Evolutionary conservation across 2,329 filamentous ascomycete species (phyloP), one percentile per base, ranked within the genome.

Genomic region (Cladobotryum mycophilum): DNA sequence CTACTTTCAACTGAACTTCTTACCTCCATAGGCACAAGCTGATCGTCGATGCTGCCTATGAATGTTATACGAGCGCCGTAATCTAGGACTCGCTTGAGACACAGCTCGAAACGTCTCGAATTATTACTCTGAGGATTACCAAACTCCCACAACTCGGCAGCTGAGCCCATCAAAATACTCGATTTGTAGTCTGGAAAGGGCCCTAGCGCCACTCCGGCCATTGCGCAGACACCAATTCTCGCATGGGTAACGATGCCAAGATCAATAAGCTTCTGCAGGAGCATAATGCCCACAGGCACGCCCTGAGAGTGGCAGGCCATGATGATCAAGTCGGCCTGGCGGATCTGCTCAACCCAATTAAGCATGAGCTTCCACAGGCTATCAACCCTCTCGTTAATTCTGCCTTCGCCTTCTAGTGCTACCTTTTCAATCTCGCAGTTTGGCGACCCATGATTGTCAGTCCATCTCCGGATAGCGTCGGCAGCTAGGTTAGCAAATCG

Each of bases 291-390:
- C 1, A 99, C 93, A 0, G 93, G 93, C 0, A 97, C 93, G 18
- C 93, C 93, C 67, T 99, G 93, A 3, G 89, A 95, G 67, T 99
- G 93, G 53, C 90, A 96, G 3, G 89, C 89, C n/a, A 99, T 74
- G 37, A 99, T 69, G 40, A 99, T 85, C 54, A 97, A 85, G 67
- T 99, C 93, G 0, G 93, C 91, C 48, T 80, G 80, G 47, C 88
- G 84, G 33, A 99, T 86, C 56, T 92, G 85, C 36, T 96, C 89
- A 56, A 96, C 88, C 89, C 90, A 96, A 66, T 96, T 96, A 25
- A 96, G 76, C 49, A 99, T 76, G 9, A 97, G 76, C 67, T 92
- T 95, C 93, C 93, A 99, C 6, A 99, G 72, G 37, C 95, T 88
- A 54, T 95, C 88, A 1, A 97, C 89, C 6, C 93, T 81, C 55